Evolutionary conservation across 2,329 filamentous ascomycete species (phyloP).

Genomic region (Colletotrichum salicis): DNA sequence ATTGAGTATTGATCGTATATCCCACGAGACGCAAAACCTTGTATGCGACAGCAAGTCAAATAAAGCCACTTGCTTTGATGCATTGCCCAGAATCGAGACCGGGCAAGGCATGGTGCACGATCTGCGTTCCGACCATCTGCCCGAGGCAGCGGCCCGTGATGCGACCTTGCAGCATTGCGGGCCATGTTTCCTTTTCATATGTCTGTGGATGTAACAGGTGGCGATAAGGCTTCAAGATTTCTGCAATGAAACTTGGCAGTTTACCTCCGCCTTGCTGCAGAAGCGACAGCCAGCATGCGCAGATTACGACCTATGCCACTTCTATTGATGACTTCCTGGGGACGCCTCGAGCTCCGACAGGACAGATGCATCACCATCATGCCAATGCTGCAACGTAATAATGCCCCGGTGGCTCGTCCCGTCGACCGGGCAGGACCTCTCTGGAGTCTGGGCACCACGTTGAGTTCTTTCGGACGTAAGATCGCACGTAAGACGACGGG

Average conservation of each 20-base stretch:
- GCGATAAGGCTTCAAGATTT: not conserved
- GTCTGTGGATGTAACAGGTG: not conserved
- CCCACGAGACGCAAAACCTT: not conserved
- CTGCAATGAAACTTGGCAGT: not conserved
- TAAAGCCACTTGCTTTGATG: not conserved
- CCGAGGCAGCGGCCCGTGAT: constrained; percentile 12
- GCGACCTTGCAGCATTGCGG: constrained; percentile 16
- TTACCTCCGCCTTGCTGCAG: constrained; percentile 4
- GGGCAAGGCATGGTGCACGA: not conserved
- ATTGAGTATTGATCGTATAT: not conserved
- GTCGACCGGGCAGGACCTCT: not conserved
- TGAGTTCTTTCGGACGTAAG: not conserved
- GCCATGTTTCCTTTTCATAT: not conserved
- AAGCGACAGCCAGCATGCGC: not conserved
- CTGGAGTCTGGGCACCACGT: not conserved
- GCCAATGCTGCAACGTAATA: not conserved
- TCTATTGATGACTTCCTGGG: not conserved
- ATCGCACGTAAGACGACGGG: not conserved
- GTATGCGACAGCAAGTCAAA: not conserved
- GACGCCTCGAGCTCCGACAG: not conserved
- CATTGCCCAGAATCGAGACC: not conserved
- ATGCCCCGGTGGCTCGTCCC: not conserved
- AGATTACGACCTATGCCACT: not conserved
- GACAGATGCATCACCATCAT: not conserved
- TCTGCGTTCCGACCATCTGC: not conserved